These are phyloP conservation scores for Nicotiana undulata DNA, from an alignment of 257 asterid species.

Conservation along the genomic window DNA sequence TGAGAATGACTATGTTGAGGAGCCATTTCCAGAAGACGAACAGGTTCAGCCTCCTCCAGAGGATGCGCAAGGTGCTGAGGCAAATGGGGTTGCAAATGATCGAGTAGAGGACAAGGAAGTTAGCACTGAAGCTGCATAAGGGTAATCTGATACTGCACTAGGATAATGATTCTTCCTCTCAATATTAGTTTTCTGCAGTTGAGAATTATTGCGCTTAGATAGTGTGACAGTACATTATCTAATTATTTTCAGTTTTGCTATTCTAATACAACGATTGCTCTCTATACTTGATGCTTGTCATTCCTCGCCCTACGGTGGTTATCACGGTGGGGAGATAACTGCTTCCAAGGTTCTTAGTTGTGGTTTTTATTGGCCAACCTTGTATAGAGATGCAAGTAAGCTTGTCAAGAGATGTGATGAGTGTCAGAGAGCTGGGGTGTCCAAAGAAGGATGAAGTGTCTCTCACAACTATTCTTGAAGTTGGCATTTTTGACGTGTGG, in stretches of 20 bases:
- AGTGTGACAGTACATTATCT: not conserved
- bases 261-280: too few species aligned
- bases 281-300: too few species aligned
- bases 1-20: slow-evolving; percentile 95
- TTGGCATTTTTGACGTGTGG: too few species aligned
- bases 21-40: slow-evolving; percentile 91
- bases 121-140: slow-evolving; percentile 33
- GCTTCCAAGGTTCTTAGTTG: too few species aligned
- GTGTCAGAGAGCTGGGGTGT: too few species aligned
- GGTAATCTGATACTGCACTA: slow-evolving; percentile 19
- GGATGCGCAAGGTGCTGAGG: slow-evolving; percentile 53
- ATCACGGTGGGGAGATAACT: too few species aligned
- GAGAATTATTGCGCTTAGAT: not conserved
- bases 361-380: too few species aligned
- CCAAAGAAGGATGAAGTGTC: too few species aligned
- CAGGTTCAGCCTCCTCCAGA: slow-evolving; percentile 95
- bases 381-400: too few species aligned
- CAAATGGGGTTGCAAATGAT: slow-evolving; percentile 30
- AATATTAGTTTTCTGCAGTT: not conserved
- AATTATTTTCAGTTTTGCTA: not conserved
- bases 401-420: too few species aligned
- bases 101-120: slow-evolving; percentile 41
- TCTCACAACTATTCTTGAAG: too few species aligned
- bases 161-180: not conserved
- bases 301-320: too few species aligned